Evolutionary conservation across 2,329 filamentous ascomycete species (phyloP).

Genomic region (Trichoderma afroharzianum): DNA sequence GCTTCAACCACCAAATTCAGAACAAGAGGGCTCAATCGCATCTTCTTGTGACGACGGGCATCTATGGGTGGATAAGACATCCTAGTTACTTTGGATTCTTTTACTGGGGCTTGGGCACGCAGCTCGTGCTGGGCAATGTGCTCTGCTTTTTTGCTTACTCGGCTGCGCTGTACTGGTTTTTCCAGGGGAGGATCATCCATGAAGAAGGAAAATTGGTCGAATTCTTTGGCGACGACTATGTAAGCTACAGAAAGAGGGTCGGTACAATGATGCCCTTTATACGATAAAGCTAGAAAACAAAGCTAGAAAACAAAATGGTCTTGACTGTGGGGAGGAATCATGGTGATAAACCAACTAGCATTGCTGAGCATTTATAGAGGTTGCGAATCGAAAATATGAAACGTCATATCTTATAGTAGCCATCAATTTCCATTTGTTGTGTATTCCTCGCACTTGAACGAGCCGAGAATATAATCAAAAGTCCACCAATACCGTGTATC

Average conservation of each 20-base stretch:
- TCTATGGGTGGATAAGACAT: constrained; percentile 76
- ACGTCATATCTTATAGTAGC: background rate
- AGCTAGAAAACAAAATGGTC: background rate
- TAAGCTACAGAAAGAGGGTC: constrained; percentile 66
- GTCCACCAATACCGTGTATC: background rate
- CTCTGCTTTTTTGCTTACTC: constrained; percentile 73
- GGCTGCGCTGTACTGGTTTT: constrained; percentile 80
- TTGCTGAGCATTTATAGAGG: background rate
- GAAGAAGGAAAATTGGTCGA: constrained; percentile 75
- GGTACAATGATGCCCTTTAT: constrained; percentile 75
- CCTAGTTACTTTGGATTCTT: constrained; percentile 98
- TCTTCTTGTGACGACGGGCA: constrained; percentile 73
- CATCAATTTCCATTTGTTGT: background rate
- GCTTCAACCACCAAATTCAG: constrained; percentile 88
- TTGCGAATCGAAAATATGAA: background rate
- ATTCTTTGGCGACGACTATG: constrained; percentile 85
- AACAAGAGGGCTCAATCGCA: constrained; percentile 65
- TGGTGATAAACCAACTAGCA: background rate
- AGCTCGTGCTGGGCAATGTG: constrained; percentile 81
- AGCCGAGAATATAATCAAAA: background rate
- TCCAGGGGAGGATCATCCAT: constrained; percentile 65
- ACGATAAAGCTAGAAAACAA: constrained; percentile 22
- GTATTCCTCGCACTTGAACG: background rate
- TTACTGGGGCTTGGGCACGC: constrained; percentile 95
- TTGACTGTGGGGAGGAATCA: background rate